Evolutionary conservation across 2,329 filamentous ascomycete species (phyloP).

Genomic region (Zymoseptoria passerinii): DNA sequence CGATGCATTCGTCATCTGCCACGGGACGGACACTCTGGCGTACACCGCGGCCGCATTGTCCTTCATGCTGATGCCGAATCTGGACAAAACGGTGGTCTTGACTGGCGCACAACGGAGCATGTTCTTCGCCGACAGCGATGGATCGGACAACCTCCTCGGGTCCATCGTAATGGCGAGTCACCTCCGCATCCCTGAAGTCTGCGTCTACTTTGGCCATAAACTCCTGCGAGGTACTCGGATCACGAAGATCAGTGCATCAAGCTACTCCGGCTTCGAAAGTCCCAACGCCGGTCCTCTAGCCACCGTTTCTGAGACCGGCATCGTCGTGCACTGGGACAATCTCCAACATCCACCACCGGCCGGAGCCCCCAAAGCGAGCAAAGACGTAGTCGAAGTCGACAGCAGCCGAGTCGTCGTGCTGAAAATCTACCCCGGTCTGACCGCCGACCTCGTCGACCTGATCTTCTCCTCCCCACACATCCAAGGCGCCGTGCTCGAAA

Average conservation of each 20-base stretch:
- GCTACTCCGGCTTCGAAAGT: constrained; percentile 79
- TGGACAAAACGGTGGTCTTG: constrained; percentile 84
- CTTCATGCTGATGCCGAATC: constrained; percentile 76
- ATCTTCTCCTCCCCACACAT: constrained; percentile 62
- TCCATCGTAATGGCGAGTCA: constrained; percentile 85
- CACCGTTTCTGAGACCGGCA: constrained; percentile 53
- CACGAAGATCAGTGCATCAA: constrained; percentile 78
- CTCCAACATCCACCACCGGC: constrained; percentile 44
- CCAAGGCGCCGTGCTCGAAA: constrained; percentile 77
- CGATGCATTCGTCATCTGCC: constrained; percentile 83
- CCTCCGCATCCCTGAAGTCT: constrained; percentile 87
- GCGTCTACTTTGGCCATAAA: constrained; percentile 87
- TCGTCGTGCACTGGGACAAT: constrained; percentile 34
- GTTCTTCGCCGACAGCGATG: constrained; percentile 83
- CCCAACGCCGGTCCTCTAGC: constrained; percentile 81
- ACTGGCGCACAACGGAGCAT: constrained; percentile 68
- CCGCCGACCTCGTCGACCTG: constrained; percentile 78
- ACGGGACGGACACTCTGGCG: constrained; percentile 79
- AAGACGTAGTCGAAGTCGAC: constrained; percentile 49
- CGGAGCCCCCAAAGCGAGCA: constrained; percentile 2
- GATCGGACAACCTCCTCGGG: constrained; percentile 80
- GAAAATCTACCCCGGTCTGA: constrained; percentile 85
- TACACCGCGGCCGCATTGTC: constrained; percentile 86
- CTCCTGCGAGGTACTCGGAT: constrained; percentile 82
- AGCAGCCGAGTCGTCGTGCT: constrained; percentile 85